Conservation (phyloP, 768 basidiomycete species). For the Tricholomella constricta region DNA sequence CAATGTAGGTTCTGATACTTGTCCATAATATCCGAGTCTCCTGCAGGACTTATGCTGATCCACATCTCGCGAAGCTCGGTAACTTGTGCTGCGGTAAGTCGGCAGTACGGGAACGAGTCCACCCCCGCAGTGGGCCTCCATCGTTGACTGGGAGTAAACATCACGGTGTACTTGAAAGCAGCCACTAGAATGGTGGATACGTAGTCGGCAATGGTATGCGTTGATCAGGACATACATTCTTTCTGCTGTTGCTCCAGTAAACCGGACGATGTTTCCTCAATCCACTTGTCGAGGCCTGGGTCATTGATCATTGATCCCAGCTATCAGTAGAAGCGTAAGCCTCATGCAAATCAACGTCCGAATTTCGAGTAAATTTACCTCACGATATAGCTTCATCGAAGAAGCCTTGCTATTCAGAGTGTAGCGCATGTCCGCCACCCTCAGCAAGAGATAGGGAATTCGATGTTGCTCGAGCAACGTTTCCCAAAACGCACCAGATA, state of each 20-base stretch:
- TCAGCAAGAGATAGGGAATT: conserved; percentile 16
- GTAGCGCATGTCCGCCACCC: conserved; percentile 20
- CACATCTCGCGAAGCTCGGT: conserved; percentile 5
- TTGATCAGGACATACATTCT: no score
- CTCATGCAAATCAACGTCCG: no score
- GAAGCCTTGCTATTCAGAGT: conserved; percentile 13
- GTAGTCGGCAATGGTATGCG: no score
- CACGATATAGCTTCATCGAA: conserved; percentile 15
- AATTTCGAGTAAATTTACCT: conserved; percentile 9
- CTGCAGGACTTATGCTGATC: conserved; percentile 1
- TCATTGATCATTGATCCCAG: no score
- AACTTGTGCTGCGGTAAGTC: conserved; percentile 9
- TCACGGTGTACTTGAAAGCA: neutral
- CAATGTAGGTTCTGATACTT: conserved; percentile 17
- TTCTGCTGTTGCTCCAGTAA: no score
- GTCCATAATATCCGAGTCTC: neutral
- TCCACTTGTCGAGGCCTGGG: no score
- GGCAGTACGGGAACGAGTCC: conserved; percentile 14
- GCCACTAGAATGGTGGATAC: no score
- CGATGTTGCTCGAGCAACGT: conserved; percentile 13
- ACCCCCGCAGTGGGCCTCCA: neutral
- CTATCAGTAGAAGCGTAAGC: no score
- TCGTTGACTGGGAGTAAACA: conserved; percentile 2
- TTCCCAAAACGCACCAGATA: conserved; percentile 15
- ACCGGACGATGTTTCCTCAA: no score